Conservation (phyloP, 2,329 filamentous ascomycete species). For the Trichophyton equinum region DNA sequence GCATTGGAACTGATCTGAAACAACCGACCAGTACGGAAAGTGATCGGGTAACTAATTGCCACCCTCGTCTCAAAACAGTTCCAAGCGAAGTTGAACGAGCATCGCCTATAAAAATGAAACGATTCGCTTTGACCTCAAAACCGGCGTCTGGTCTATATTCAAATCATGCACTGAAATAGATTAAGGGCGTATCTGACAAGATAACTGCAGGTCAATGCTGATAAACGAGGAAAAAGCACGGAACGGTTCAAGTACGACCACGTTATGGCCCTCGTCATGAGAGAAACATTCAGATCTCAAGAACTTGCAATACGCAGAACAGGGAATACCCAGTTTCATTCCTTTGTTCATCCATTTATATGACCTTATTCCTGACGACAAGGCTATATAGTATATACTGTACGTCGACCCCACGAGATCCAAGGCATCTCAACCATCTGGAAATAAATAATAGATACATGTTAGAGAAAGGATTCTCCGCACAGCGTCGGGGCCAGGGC, state of each 20-base stretch:
- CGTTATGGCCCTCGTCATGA: not conserved
- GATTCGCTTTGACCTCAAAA: not conserved
- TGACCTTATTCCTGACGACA: not conserved
- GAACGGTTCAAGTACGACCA: not conserved
- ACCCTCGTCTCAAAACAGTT: not conserved
- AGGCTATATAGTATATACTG: not conserved
- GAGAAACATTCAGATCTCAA: not conserved
- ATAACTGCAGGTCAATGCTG: not conserved
- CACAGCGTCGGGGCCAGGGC: not conserved
- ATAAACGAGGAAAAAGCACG: not conserved
- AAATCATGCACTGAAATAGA: not conserved
- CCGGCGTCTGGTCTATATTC: not conserved
- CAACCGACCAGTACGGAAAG: not conserved
- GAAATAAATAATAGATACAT: not conserved
- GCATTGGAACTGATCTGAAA: not conserved
- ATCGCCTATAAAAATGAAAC: not conserved
- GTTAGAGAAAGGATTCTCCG: too few species aligned
- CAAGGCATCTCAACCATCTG: not conserved
- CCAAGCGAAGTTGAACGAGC: not conserved
- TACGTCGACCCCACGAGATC: not conserved
- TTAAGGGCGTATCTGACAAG: not conserved
- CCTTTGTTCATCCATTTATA: not conserved
- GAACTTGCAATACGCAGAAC: not conserved
- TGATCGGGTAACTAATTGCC: not conserved
- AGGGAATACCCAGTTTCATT: not conserved